Evolutionary conservation across 306 rosid species (phyloP).

Genomic region (Heteromeles arbutifolia): DNA sequence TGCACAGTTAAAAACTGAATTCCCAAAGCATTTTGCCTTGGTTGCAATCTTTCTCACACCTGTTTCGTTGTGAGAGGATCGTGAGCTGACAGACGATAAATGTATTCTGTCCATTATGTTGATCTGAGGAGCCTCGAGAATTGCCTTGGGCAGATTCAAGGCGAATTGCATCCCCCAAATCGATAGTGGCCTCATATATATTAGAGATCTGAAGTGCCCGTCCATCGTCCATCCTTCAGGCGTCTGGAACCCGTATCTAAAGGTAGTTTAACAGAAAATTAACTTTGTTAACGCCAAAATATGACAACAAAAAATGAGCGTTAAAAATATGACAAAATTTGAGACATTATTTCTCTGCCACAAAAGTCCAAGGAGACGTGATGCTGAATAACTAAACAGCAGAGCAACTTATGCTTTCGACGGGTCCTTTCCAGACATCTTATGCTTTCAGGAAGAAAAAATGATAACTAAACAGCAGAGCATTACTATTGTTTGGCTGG

Average conservation of each 20-base stretch:
- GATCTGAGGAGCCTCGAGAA: slow-evolving; percentile 81
- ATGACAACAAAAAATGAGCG: not conserved
- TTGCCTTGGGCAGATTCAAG: slow-evolving; percentile 64
- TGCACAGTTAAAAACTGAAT: slow-evolving; percentile 76
- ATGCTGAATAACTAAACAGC: not conserved
- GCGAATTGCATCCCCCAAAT: slow-evolving; percentile 98
- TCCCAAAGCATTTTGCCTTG: slow-evolving; percentile 63
- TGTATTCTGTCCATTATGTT: slow-evolving; percentile 95
- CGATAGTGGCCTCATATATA: slow-evolving; percentile 90
- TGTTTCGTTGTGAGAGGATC: slow-evolving; percentile 47
- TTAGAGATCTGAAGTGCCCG: slow-evolving; percentile 84
- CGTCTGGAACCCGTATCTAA: slow-evolving; percentile 91
- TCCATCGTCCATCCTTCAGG: slow-evolving; percentile 93
- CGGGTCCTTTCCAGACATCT: not conserved
- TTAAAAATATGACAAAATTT: not conserved
- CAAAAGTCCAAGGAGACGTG: not conserved
- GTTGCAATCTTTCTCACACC: slow-evolving; percentile 67
- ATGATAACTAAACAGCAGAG: not conserved
- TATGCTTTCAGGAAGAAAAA: not conserved
- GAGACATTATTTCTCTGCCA: not conserved
- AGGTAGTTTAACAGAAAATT: not conserved
- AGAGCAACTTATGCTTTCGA: too few species aligned
- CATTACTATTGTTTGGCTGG: not conserved
- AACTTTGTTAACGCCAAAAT: not conserved
- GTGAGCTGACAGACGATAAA: slow-evolving; percentile 47